Conservation (phyloP, 139 green algal species). For the Zygnema circumcarinatum region DNA sequence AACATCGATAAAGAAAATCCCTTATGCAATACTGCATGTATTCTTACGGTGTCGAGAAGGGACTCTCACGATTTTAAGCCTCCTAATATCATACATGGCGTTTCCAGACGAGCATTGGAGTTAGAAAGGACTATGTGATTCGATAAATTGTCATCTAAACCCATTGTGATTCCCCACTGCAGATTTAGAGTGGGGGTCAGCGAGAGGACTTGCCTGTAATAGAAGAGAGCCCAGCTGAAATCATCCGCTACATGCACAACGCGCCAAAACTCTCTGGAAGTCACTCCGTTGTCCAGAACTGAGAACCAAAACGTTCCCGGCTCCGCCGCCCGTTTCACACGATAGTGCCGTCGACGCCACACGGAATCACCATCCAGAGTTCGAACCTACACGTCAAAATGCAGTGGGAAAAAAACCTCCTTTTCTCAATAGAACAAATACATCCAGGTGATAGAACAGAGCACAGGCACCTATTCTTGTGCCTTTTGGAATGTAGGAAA, state of each 20-base stretch:
- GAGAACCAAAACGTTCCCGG: constrained; percentile 61
- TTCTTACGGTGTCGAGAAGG: no score
- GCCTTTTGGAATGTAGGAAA: neutral
- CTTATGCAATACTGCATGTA: no score
- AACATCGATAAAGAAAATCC: no score
- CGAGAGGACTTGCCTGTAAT: constrained; percentile 73
- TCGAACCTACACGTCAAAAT: constrained; percentile 27
- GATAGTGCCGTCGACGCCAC: constrained; percentile 85
- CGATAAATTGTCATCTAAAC: no score
- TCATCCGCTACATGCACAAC: constrained; percentile 87
- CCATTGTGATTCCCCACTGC: no score
- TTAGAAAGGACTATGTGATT: no score
- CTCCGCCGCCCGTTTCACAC: constrained; percentile 68
- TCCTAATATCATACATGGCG: no score
- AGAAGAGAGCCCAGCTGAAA: constrained; percentile 81
- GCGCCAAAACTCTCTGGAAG: constrained; percentile 82
- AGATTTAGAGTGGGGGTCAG: no score
- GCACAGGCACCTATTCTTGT: neutral
- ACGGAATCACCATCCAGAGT: constrained; percentile 68
- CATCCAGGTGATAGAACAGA: neutral
- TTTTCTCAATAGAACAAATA: no score
- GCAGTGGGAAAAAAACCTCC: neutral
- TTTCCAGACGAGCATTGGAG: no score
- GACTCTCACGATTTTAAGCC: no score
- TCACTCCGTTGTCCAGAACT: constrained; percentile 90